Evolutionary conservation across 208 protist genomes (phyloP).

Genomic region (Trypanosoma conorhini): DNA sequence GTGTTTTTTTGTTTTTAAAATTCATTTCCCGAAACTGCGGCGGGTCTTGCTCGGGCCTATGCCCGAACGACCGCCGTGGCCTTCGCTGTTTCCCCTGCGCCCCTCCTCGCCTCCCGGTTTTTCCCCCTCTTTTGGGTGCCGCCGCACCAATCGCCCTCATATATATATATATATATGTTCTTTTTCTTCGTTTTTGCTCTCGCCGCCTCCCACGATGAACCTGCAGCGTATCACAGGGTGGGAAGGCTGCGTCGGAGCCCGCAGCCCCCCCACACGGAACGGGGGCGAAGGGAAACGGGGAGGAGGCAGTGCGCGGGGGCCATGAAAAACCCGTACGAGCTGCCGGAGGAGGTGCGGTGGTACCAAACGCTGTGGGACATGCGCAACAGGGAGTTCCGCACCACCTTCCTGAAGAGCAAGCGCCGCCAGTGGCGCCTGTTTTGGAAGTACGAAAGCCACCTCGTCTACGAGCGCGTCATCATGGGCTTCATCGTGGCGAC

Average conservation of each 20-base stretch:
- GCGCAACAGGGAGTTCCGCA: slow-evolving; percentile 60
- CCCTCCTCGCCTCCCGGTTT: too few relatives aligned
- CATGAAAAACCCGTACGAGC: slow-evolving; percentile 59
- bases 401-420: slow-evolving; percentile 50
- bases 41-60: too few relatives aligned
- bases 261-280: background rate
- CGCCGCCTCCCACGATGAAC: background rate
- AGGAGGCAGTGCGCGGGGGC: background rate
- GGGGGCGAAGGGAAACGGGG: background rate
- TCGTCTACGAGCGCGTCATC: slow-evolving; percentile 46
- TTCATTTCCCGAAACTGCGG: too few relatives aligned
- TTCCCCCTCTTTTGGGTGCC: too few relatives aligned
- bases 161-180: background rate
- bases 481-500: slow-evolving; percentile 44
- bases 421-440: slow-evolving; percentile 51
- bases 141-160: too few relatives aligned
- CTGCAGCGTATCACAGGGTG: background rate
- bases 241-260: background rate
- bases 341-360: slow-evolving; percentile 64
- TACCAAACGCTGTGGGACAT: slow-evolving; percentile 75
- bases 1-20: too few relatives aligned
- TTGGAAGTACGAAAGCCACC: slow-evolving; percentile 76
- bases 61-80: too few relatives aligned
- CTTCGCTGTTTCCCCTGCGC: too few relatives aligned
- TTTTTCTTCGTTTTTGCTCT: slow-evolving; percentile 11